Evolutionary conservation across 2,329 filamentous ascomycete species (phyloP), one percentile per base, ranked within the genome.

Genomic region (Septoria linicola): DNA sequence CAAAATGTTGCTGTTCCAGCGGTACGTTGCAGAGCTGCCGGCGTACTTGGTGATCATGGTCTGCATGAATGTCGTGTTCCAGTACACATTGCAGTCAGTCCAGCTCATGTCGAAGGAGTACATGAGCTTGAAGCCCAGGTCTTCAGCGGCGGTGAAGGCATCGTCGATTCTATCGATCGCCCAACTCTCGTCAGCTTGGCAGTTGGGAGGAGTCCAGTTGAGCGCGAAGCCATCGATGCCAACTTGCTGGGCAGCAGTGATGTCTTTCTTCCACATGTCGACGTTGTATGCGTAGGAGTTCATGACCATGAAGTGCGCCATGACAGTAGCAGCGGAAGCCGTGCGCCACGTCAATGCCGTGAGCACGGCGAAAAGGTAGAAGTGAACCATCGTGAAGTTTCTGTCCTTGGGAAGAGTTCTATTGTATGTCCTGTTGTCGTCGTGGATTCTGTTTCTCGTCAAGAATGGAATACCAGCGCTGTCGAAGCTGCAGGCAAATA

Each of bases 31-130:
- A 14, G 63, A 59, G 58, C 60, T 68, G 34, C 59, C 57, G 17
- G 66, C 61, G 55, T 68, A 61, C 45, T 64, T 66, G 16, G 57
- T 55, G 49, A 71, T 61, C 45, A 66, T 63, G 19, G 62, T 57
- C 27, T 64, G 53, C 66, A 70, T 70, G 59, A 63, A 69, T 11
- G 64, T 66, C 55, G 60, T 59, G 62, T 70, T 70, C 68, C 69
- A 71, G 61, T 64, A 69, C 35, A 55, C 45, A 51, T 65, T 59
- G 60, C 68, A 70, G 13, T 57, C 48, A 41, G 59, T 60, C 53
- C 65, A 68, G 59, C 63, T 68, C 68, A 70, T 70, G 59, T 71
- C 69, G 58, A 71, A 71, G 16, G 68, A 70, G 54, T 66, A 63
- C 54, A 68, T 64, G 54, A 71, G 61, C 56, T 65, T 64, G 63